Evolutionary conservation across 352 stramenopile species (phyloP).

Genomic region (Globisporangium cylindrosporum): DNA sequence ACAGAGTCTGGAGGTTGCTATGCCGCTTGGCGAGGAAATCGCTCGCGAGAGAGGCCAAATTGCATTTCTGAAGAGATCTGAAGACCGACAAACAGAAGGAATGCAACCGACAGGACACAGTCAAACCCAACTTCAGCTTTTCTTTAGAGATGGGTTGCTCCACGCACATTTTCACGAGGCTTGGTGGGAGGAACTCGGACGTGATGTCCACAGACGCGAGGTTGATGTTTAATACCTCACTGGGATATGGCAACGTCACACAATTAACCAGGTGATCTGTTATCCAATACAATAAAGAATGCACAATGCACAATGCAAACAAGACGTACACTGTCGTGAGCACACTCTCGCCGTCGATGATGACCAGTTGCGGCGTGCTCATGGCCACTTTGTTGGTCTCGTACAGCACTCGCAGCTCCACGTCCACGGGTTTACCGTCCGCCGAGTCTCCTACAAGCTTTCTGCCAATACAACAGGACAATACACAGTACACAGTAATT

Average conservation of each 20-base stretch:
- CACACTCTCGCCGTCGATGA: background rate
- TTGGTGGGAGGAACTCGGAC: background rate
- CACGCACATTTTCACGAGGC: constrained; percentile 1
- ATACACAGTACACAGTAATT: background rate
- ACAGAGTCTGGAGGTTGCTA: background rate
- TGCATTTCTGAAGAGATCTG: constrained; percentile 3
- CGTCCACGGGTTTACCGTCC: background rate
- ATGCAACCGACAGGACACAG: background rate
- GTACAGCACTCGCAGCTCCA: background rate
- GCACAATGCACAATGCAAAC: background rate
- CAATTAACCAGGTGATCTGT: background rate
- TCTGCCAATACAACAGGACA: background rate
- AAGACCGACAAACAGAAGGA: background rate
- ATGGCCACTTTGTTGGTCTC: background rate
- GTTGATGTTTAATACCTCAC: background rate
- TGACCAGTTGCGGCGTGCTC: background rate
- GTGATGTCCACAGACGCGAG: background rate
- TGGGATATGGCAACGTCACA: background rate
- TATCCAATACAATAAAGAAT: background rate
- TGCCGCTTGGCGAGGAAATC: background rate
- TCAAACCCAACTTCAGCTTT: no score
- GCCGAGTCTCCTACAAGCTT: background rate
- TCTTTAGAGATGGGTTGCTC: background rate
- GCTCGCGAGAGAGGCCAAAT: background rate
- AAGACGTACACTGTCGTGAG: constrained; percentile 1